Conservation (phyloP, 1,284 basidiomycete species). For the Microbotryum silenes-acaulis region DNA sequence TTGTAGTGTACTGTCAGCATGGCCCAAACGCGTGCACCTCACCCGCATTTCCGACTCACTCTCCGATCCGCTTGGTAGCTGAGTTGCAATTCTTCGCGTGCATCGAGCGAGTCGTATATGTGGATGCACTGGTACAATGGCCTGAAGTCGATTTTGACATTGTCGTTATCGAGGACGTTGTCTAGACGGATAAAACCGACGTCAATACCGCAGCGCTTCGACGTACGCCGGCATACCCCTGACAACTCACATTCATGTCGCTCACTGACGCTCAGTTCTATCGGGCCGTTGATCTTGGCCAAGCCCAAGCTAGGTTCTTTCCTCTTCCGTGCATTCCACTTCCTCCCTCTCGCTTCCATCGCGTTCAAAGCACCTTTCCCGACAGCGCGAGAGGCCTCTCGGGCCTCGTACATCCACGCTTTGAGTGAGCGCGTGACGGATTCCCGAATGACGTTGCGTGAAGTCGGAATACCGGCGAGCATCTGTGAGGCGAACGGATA, state of each 20-base stretch:
- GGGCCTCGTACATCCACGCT: conserved; percentile 91
- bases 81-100: conserved; percentile 75
- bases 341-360: conserved; percentile 74
- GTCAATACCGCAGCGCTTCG: neutral
- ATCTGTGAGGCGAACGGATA: conserved; percentile 91
- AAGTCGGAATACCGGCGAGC: conserved; percentile 80
- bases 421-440: conserved; percentile 92
- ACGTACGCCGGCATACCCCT: conserved; percentile 4
- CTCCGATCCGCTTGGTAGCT: conserved; percentile 95
- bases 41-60: conserved; percentile 45
- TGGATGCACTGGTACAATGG: conserved; percentile 96
- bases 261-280: conserved; percentile 89
- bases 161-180: conserved; percentile 84
- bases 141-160: conserved; percentile 82
- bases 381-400: conserved; percentile 78
- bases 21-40: neutral
- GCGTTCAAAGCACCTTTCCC: conserved; percentile 81
- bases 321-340: conserved; percentile 62
- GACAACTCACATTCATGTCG: conserved; percentile 74
- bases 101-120: conserved; percentile 86
- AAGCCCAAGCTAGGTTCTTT: conserved; percentile 47
- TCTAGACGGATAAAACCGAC: conserved; percentile 47
- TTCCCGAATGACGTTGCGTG: conserved; percentile 79
- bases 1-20: neutral
- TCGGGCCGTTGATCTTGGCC: conserved; percentile 84